Evolutionary conservation across 2,329 filamentous ascomycete genomes (phyloP), one percentile per base, ranked within the genome.

Genomic region (Chaetomium sp.): DNA sequence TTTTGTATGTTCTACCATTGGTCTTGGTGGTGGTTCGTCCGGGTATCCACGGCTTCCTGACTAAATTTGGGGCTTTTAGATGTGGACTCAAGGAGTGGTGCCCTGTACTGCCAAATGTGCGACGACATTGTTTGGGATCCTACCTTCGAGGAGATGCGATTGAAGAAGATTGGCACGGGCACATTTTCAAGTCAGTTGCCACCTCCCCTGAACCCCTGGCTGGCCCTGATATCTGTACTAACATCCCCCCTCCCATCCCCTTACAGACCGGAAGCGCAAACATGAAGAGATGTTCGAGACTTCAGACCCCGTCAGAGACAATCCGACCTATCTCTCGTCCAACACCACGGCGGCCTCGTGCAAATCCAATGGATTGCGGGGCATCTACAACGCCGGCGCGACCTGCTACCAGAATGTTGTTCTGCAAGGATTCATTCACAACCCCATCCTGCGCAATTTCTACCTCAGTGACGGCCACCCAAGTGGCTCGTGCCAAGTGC

Each of bases 341-440:
- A 95, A 96, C 67, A 91, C 91, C 10, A 86, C 81, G 34, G 81
- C 85, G 55, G 86, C 89, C 6, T 88, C 90, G 10, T 96, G 92
- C 68, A 85, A 89, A 55, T 91, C 90, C 14, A 91, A 87, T 62
- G 92, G 94, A 8, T 82, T 96, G 41, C 85, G 94, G 38, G 92
- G 92, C 36, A 87, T 99, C 58, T 96, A 95, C 72, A 99, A 97
- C 67, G 92, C 96, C 69, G 94, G 92, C n/a, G 91, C 95, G 56
- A 97, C 94, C 9, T 99, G 92, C 75, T 99, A 96, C 72, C 92
- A 97, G 79, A 95, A 94, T 65, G 92, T 96, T 35, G 91, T 97
- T 48, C 78, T 99, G 12, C 94, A 97, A 70, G 91, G 88, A 55
- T 85, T 99, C 64, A 81, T 97, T 53, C 92, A 96, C 74, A 96